Conservation (phyloP, 495 filamentous ascomycete genomes). For the Penicillium longicatenatum region DNA sequence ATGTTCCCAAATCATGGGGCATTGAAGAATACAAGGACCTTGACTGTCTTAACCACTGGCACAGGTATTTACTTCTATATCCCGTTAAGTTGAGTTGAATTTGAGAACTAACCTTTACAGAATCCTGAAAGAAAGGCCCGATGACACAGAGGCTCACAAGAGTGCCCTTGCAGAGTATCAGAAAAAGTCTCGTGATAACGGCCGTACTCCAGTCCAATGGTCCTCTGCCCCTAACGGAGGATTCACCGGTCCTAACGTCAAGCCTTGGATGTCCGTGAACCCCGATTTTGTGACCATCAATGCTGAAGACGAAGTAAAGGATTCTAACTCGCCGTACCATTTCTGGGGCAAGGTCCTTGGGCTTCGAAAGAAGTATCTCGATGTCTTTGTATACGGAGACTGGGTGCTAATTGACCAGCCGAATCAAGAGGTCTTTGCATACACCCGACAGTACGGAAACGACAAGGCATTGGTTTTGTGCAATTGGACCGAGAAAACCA, state of each 20-base stretch:
- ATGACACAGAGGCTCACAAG: constrained; percentile 35
- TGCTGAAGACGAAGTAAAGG: constrained; percentile 48
- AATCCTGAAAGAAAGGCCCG: constrained; percentile 35
- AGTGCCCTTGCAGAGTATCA: constrained; percentile 45
- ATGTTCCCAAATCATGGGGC: constrained; percentile 63
- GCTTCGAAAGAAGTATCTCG: constrained; percentile 56
- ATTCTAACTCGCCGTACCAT: constrained; percentile 48
- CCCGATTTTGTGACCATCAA: constrained; percentile 53
- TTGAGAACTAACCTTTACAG: constrained; percentile 18
- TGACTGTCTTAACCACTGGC: constrained; percentile 67
- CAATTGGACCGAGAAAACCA: constrained; percentile 48
- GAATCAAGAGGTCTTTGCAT: constrained; percentile 51
- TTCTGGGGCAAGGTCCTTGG: constrained; percentile 56
- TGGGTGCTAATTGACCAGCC: constrained; percentile 53
- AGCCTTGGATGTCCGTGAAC: constrained; percentile 66
- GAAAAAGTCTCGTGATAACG: constrained; percentile 58
- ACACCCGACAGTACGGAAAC: constrained; percentile 42
- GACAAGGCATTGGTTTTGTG: constrained; percentile 51
- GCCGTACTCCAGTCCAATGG: constrained; percentile 60
- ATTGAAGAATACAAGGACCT: constrained; percentile 74
- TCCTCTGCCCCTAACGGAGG: constrained; percentile 48
- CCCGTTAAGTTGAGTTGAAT: neutral
- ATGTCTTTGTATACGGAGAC: constrained; percentile 63
- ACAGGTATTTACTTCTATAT: constrained; percentile 31
- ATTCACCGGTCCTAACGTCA: constrained; percentile 50